phyloP scores from a whole-genome alignment of 2,329 filamentous ascomycete genomes.

The Pseudogymnoascus sp. region DNA sequence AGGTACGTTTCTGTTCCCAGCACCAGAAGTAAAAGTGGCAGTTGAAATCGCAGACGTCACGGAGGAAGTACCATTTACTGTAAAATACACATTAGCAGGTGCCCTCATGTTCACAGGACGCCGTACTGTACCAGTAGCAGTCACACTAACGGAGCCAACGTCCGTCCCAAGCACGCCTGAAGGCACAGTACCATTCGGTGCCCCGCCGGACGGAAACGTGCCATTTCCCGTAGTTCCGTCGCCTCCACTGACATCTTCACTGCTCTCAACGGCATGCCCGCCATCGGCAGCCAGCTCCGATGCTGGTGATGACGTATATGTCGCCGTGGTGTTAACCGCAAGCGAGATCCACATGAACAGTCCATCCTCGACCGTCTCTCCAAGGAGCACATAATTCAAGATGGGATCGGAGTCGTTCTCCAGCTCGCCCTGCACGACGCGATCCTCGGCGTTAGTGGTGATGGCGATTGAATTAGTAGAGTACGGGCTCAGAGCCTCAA shows the following conservation, averaged over 20 bases:
- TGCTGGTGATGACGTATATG: neutral
- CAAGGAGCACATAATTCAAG: conserved; percentile 49
- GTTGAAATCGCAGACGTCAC: neutral
- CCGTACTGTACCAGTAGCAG: neutral
- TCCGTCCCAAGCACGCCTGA: neutral
- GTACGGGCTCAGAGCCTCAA: conserved; percentile 42
- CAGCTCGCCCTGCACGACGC: conserved; percentile 38
- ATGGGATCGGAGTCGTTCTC: conserved; percentile 40
- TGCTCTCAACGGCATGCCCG: neutral
- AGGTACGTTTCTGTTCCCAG: neutral
- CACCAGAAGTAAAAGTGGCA: neutral
- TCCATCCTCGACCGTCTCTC: conserved; percentile 42
- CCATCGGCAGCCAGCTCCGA: neutral
- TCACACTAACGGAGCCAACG: neutral
- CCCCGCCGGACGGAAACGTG: neutral
- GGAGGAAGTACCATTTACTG: neutral
- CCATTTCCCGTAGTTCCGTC: neutral
- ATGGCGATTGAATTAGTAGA: conserved; percentile 36
- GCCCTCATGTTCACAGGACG: neutral
- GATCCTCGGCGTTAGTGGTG: conserved; percentile 42
- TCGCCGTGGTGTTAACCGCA: conserved; percentile 35
- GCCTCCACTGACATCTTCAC: neutral
- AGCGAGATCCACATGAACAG: conserved; percentile 48
- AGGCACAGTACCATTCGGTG: neutral
- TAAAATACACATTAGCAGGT: neutral